phyloP scores from a whole-genome alignment of 1,139 yeast genomes.

The Kodamaea derodonti region DNA sequence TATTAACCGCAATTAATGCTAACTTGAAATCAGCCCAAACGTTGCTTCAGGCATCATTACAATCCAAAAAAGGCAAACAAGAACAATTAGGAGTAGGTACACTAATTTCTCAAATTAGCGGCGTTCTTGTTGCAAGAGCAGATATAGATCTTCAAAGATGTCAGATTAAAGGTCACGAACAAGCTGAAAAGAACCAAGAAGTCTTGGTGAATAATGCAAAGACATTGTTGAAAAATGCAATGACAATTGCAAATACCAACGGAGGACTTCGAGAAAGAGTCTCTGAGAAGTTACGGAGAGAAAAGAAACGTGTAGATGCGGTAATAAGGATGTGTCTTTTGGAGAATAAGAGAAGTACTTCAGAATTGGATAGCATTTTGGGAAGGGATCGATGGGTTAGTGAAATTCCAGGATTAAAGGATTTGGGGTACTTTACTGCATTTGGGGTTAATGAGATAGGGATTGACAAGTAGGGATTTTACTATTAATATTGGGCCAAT shows the following conservation, averaged over 20 bases:
- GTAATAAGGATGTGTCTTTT: slow-evolving; percentile 42
- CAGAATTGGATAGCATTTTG: slow-evolving; percentile 36
- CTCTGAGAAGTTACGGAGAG: slow-evolving; percentile 40
- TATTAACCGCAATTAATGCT: slow-evolving; percentile 34
- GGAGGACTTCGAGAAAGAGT: slow-evolving; percentile 52
- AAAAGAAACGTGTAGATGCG: slow-evolving; percentile 43
- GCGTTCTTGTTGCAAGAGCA: slow-evolving; percentile 45
- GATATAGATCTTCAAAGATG: slow-evolving; percentile 53
- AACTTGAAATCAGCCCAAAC: slow-evolving; percentile 40
- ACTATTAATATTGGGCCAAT: no score
- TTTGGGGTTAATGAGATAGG: slow-evolving; percentile 16
- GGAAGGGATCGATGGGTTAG: slow-evolving; percentile 32
- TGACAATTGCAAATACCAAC: slow-evolving; percentile 39
- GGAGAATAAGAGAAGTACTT: slow-evolving; percentile 32
- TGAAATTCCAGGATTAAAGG: slow-evolving; percentile 24
- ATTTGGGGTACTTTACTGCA: slow-evolving; percentile 15
- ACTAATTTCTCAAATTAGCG: slow-evolving; percentile 38
- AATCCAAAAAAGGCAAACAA: slow-evolving; percentile 17
- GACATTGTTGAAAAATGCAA: slow-evolving; percentile 44
- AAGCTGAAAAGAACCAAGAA: slow-evolving; percentile 25
- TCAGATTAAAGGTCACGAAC: slow-evolving; percentile 24
- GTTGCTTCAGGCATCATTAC: slow-evolving; percentile 18
- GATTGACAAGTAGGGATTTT: no score
- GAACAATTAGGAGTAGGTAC: slow-evolving; percentile 30
- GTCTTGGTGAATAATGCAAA: slow-evolving; percentile 36